Evolutionary conservation across 345 rosid genomes (phyloP).

Genomic region (Psidium friedrichsthalianum): DNA sequence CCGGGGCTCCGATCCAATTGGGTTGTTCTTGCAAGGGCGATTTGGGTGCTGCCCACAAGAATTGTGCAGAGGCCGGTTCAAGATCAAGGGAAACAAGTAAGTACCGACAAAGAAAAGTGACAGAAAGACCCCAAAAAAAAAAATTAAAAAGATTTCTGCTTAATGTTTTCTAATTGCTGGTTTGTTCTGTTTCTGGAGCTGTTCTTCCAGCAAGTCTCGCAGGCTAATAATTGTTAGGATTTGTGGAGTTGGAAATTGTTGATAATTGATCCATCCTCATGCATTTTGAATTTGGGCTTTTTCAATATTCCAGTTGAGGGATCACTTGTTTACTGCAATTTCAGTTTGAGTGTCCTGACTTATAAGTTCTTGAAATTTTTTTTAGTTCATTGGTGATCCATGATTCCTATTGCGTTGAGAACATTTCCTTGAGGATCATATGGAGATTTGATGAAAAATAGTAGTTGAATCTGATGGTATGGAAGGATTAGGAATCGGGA

Average conservation of each 20-base stretch:
- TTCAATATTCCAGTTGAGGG: not conserved
- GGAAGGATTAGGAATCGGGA: not conserved
- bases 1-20: slow-evolving; percentile 55
- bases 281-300: not conserved
- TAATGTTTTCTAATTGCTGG: not conserved
- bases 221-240: not conserved
- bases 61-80: slow-evolving; percentile 96
- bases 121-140: not conserved
- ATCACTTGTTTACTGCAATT: not conserved
- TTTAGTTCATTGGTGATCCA: not conserved
- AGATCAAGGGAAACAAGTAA: slow-evolving; percentile 89
- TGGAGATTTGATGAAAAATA: not conserved
- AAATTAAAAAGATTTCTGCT: not conserved
- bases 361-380: not conserved
- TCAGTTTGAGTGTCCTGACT: not conserved
- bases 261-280: not conserved
- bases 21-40: slow-evolving; percentile 96
- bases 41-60: slow-evolving; percentile 90
- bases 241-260: not conserved
- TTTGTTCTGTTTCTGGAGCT: not conserved
- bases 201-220: not conserved
- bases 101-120: slow-evolving; percentile 5
- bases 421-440: not conserved
- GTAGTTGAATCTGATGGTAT: not conserved
- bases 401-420: not conserved